These are phyloP conservation scores for Alternaria alternata DNA, from an alignment of 2,329 filamentous ascomycete species.

Conservation along the genomic window DNA sequence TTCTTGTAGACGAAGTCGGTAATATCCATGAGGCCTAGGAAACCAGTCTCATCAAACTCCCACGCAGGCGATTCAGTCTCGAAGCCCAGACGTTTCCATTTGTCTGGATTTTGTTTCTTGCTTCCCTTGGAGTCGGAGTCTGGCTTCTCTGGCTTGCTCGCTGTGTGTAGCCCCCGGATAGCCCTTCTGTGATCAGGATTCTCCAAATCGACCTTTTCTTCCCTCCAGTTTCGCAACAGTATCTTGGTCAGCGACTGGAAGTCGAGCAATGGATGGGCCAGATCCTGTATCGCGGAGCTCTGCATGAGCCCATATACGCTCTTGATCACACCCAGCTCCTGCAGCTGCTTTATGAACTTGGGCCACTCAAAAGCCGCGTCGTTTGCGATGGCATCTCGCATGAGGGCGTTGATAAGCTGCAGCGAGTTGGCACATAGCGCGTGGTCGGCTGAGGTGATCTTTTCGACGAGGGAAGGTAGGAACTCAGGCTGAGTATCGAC, in stretches of 20 bases:
- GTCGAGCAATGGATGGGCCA: conserved; percentile 88
- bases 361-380: conserved; percentile 87
- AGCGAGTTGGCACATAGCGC: conserved; percentile 94
- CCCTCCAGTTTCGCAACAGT: conserved; percentile 85
- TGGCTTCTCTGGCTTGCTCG: conserved; percentile 74
- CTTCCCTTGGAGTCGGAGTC: conserved; percentile 59
- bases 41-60: conserved; percentile 87
- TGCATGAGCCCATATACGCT: conserved; percentile 93
- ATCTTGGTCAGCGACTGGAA: conserved; percentile 93
- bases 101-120: conserved; percentile 81
- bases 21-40: conserved; percentile 96
- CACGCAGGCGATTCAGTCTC: conserved; percentile 84
- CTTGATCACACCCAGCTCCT: conserved; percentile 91
- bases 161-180: conserved; percentile 83
- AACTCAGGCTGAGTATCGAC: conserved; percentile 93
- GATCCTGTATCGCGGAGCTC: conserved; percentile 87
- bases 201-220: conserved; percentile 84
- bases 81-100: conserved; percentile 93
- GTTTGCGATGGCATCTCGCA: conserved; percentile 85
- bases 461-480: conserved; percentile 89
- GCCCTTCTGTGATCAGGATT: conserved; percentile 87
- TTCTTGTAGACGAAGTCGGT: conserved; percentile 92
- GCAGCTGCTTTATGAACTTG: conserved; percentile 90
- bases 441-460: conserved; percentile 93
- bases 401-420: conserved; percentile 93